Base-by-base conservation (phyloP, 495 filamentous ascomycete species). In the Daldinia grandis region DNA sequence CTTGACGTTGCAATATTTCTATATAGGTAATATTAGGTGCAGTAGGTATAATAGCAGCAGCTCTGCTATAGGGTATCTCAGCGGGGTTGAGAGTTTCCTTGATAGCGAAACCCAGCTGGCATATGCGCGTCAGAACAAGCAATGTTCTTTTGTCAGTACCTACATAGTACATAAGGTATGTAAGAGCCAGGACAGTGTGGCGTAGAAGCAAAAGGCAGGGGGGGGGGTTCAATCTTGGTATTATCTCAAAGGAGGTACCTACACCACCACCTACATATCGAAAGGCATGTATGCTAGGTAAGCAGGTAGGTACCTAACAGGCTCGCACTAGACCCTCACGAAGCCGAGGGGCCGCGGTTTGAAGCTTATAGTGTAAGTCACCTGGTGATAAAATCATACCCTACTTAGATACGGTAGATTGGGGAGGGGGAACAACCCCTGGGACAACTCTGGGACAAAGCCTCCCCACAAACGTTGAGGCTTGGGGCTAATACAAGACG, bases 401-500 rank as follows among this genome's bases (percentile, higher is more conserved):
- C 19, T 47, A 47, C 42, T 24, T 24, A 24, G 42, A 47, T 47
- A 47, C 17, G 42, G 42, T 47, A 47, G 42, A 47, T 47, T 47
- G 42, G 42, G 7, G 17, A 17, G 42, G 17, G 33, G 33, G 33
- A 2, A 33, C 1, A 12, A 35, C 12, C 33, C 33, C 33, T 35
- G 10, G 9, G 42, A 47, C 19, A 47, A 47, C 42, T n/a, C n/a
- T n/a, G n/a, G n/a, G n/a, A n/a, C n/a, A n/a, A n/a, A n/a, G n/a
- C 30, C 63, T 49, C 69, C 63, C 53, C 54, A 49, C 38, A 57
- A 67, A 58, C 37, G 38, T 59, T 56, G 42, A 49, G 62, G 40
- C 27, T 62, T 38, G 53, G n/a, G 21, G 25, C 74, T 76, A 76
- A 51, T 58, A 71, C 74, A 25, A 62, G 71, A 76, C 53, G 47